These are phyloP conservation scores for Xylaria castorea DNA, from an alignment of 495 filamentous ascomycete species.

Conservation along the genomic window DNA sequence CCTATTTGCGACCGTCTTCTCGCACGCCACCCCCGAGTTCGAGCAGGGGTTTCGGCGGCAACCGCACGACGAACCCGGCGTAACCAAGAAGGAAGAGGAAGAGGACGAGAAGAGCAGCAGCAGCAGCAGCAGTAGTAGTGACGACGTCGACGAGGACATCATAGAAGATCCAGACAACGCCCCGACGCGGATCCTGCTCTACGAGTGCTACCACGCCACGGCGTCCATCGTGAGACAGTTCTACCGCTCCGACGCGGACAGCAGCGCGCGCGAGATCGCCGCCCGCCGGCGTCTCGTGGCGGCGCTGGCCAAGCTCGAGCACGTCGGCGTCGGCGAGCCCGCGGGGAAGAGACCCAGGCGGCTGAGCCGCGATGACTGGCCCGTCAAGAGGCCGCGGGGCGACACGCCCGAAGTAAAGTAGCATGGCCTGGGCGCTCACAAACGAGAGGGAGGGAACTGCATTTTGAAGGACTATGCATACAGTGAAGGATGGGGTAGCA, in stretches of 20 bases:
- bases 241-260: constrained; percentile 53
- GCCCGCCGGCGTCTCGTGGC: constrained; percentile 52
- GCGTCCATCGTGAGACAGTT: constrained; percentile 54
- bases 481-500: not conserved
- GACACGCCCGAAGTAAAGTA: constrained; percentile 19
- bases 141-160: constrained; percentile 28
- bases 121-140: not conserved
- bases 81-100: constrained; percentile 3
- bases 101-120: not conserved
- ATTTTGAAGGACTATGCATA: not conserved
- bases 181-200: constrained; percentile 49
- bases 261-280: constrained; percentile 53
- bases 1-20: constrained; percentile 58
- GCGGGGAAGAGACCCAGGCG: constrained; percentile 38
- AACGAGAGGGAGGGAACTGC: not conserved
- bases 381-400: constrained; percentile 36
- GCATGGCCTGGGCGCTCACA: not conserved
- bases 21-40: constrained; percentile 30
- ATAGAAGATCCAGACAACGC: constrained; percentile 48
- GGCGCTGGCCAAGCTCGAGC: constrained; percentile 45
- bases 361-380: constrained; percentile 39
- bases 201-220: constrained; percentile 57
- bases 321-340: constrained; percentile 38
- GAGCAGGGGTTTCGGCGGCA: constrained; percentile 4
- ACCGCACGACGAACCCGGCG: constrained; percentile 9